A percentile compares a stretch with the other conserved stretches of the same genome.
These are phyloP conservation scores for Nemania diffusa DNA, from an alignment of 2,329 filamentous ascomycete genomes.

Conservation along the genomic window DNA sequence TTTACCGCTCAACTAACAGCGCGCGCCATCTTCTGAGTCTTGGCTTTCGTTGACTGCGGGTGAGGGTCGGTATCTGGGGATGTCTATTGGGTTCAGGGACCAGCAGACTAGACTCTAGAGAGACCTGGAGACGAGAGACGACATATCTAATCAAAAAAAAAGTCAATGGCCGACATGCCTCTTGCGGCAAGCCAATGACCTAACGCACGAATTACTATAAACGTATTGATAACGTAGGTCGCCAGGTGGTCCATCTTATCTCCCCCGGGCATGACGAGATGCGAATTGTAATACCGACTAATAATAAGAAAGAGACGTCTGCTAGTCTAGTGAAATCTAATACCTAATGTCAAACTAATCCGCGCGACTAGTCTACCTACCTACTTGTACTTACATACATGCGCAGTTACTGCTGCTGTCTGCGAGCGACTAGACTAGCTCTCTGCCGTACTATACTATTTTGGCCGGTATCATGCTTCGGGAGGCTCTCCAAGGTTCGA, in stretches of 20 bases:
- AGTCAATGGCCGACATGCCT: constrained; percentile 38
- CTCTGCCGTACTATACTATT: constrained; percentile 14
- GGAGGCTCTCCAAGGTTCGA: constrained; percentile 41
- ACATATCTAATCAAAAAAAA: not conserved
- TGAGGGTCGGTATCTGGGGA: constrained; percentile 35
- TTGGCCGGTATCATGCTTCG: constrained; percentile 9
- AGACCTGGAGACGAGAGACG: too few relatives aligned
- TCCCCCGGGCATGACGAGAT: constrained; percentile 45
- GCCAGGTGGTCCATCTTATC: constrained; percentile 45
- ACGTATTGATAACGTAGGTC: constrained; percentile 45
- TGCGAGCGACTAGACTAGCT: constrained; percentile 31
- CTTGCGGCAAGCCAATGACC: constrained; percentile 37
- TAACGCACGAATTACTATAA: constrained; percentile 44
- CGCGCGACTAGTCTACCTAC: too few relatives aligned
- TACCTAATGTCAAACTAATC: constrained; percentile 15
- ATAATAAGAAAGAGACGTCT: constrained; percentile 26
- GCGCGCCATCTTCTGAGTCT: constrained; percentile 7
- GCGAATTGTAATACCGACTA: constrained; percentile 45
- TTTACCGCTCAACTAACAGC: constrained; percentile 32
- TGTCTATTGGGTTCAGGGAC: constrained; percentile 31
- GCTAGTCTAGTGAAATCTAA: constrained; percentile 29
- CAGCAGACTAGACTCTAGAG: too few relatives aligned
- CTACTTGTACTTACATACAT: too few relatives aligned
- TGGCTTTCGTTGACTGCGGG: constrained; percentile 21
- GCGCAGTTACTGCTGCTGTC: constrained; percentile 31